Percentiles rank a stretch among this genome's conserved stretches.
Evolutionary conservation across 2,329 filamentous ascomycete species (phyloP).

Genomic region (Diaporthe destruens): DNA sequence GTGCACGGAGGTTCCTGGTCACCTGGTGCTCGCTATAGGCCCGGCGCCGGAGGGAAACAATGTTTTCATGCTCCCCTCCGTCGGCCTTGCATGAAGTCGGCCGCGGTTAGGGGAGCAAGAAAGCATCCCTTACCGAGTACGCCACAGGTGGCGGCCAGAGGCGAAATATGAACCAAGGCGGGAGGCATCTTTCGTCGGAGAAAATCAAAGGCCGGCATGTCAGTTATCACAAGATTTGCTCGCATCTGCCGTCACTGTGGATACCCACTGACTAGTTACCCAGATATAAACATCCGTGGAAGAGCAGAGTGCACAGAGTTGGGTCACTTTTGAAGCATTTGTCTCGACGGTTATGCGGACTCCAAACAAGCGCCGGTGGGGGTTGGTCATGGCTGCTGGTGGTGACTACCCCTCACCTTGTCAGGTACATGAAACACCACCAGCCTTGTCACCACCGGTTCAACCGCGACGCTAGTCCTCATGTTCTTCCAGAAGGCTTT

Average conservation of each 20-base stretch:
- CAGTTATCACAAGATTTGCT: constrained; percentile 6
- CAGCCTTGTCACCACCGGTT: constrained; percentile 36
- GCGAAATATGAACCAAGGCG: background rate
- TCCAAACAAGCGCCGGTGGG: constrained; percentile 39
- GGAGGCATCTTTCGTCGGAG: background rate
- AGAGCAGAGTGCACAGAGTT: constrained; percentile 30
- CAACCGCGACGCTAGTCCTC: constrained; percentile 33
- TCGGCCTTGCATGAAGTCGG: constrained; percentile 39
- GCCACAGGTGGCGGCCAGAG: constrained; percentile 16
- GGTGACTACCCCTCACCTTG: constrained; percentile 36
- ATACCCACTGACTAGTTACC: constrained; percentile 29
- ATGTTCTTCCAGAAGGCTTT: constrained; percentile 26
- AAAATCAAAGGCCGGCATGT: background rate
- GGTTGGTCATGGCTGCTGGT: constrained; percentile 25
- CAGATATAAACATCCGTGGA: constrained; percentile 13
- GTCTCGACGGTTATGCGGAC: constrained; percentile 27
- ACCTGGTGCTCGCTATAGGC: constrained; percentile 6
- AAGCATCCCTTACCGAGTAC: background rate
- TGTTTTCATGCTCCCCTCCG: constrained; percentile 35
- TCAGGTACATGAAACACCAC: constrained; percentile 43
- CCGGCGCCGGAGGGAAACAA: constrained; percentile 9
- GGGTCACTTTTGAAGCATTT: constrained; percentile 26
- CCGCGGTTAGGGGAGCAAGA: background rate
- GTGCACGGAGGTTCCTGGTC: constrained; percentile 14
- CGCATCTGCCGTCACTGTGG: constrained; percentile 23